phyloP scores from a whole-genome alignment of 2,329 filamentous ascomycete species.

The Aspergillus pseudoterreus region DNA sequence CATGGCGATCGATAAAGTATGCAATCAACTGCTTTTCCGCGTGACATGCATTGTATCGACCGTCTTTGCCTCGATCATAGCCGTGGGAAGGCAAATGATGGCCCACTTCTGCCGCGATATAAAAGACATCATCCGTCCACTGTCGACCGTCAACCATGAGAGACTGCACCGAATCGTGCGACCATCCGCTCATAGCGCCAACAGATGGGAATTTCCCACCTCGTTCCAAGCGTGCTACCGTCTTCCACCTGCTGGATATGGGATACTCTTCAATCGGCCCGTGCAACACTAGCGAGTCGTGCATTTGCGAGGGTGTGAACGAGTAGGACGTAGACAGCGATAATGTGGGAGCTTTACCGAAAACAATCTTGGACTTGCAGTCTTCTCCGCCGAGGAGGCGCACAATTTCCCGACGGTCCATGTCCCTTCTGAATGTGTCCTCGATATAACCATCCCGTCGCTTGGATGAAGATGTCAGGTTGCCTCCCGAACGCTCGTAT shows the following conservation, averaged over 20 bases:
- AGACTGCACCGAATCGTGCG: not conserved
- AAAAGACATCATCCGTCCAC: constrained; percentile 10
- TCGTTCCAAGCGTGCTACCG: constrained; percentile 7
- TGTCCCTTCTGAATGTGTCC: constrained; percentile 5
- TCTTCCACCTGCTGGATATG: constrained; percentile 1
- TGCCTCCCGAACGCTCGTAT: not conserved
- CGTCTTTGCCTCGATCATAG: constrained; percentile 3
- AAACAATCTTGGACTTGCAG: constrained; percentile 6
- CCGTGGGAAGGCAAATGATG: constrained; percentile 1
- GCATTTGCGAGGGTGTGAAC: not conserved
- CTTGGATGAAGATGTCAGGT: not conserved
- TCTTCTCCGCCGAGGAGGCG: constrained; percentile 4
- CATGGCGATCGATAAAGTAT: constrained; percentile 13
- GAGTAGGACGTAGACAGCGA: constrained; percentile 1
- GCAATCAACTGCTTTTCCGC: constrained; percentile 15
- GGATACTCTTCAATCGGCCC: constrained; percentile 2
- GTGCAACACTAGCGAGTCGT: not conserved
- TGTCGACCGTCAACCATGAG: constrained; percentile 3
- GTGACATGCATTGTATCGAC: constrained; percentile 8
- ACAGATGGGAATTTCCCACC: not conserved
- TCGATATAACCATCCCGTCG: constrained; percentile 1
- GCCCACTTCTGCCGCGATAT: not conserved
- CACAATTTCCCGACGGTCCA: constrained; percentile 8
- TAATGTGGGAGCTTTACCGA: constrained; percentile 4
- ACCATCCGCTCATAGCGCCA: constrained; percentile 8